phyloP scores from a whole-genome alignment of 148 eudicot genomes.

The Nyssa sinensis region DNA sequence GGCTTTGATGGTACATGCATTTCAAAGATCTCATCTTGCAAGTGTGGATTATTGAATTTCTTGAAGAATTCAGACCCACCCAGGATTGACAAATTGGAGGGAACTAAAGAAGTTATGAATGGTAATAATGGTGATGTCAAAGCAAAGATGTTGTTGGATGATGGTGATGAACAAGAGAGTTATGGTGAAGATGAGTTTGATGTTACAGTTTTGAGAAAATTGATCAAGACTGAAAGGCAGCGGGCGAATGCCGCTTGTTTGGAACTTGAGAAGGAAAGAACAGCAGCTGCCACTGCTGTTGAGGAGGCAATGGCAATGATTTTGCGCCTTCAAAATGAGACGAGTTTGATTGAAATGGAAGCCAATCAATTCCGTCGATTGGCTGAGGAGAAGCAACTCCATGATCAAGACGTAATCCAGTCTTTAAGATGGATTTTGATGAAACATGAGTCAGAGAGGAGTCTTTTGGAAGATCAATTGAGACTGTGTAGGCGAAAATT shows the following conservation, averaged over 20 bases:
- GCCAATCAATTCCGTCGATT: conserved; percentile 54
- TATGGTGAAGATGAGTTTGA: conserved; percentile 50
- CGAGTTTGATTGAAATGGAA: conserved; percentile 60
- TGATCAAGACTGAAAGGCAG: conserved; percentile 56
- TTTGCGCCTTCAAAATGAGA: conserved; percentile 71
- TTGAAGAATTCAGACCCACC: conserved; percentile 4
- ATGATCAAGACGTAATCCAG: conserved; percentile 78
- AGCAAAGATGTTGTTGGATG: conserved; percentile 5
- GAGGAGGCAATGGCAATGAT: conserved; percentile 95
- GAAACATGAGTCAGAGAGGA: conserved; percentile 59
- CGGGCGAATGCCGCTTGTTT: conserved; percentile 37
- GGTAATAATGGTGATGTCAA: conserved; percentile 27
- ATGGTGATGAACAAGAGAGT: conserved; percentile 21
- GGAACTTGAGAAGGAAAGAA: conserved; percentile 79
- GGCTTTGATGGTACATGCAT: conserved; percentile 18
- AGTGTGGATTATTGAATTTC: neutral
- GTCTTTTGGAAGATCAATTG: conserved; percentile 54
- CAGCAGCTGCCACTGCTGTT: conserved; percentile 71
- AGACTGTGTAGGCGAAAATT: conserved; percentile 42
- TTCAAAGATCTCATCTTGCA: conserved; percentile 5
- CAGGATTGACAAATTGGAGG: conserved; percentile 22
- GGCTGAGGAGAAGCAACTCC: conserved; percentile 65
- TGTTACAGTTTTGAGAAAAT: conserved; percentile 49
- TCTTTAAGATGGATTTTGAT: conserved; percentile 66
- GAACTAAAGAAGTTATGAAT: conserved; percentile 25